These are phyloP conservation scores for Flueggea neowawraea DNA, from an alignment of 441 rosid species.

Conservation along the genomic window DNA sequence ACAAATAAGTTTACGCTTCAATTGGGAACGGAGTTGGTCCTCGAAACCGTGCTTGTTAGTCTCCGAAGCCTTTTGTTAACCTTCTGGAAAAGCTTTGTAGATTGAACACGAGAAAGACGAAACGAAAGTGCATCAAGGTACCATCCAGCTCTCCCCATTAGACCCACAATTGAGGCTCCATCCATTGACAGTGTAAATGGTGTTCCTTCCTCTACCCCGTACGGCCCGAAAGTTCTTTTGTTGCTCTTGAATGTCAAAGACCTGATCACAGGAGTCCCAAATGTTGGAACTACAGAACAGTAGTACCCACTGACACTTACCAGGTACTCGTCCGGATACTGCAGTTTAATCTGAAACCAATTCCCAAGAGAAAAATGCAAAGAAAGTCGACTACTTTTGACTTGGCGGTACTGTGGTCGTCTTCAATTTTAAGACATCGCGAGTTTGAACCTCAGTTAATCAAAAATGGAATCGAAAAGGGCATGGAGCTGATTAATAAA, in stretches of 20 bases:
- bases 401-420: neutral
- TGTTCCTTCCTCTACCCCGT: conserved; percentile 65
- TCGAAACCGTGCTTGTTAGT: conserved; percentile 31
- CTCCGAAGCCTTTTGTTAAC: conserved; percentile 44
- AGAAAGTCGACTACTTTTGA: neutral
- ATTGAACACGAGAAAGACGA: conserved; percentile 37
- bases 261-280: conserved; percentile 55
- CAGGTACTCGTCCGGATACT: conserved; percentile 71
- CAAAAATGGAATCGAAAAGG: neutral
- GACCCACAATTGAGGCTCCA: conserved; percentile 55
- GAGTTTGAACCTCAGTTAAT: too few relatives aligned
- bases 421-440: too few relatives aligned
- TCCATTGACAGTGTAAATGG: conserved; percentile 58
- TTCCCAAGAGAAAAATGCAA: neutral
- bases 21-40: neutral
- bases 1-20: too few relatives aligned
- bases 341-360: conserved; percentile 55
- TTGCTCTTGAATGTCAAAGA: conserved; percentile 68
- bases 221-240: conserved; percentile 59
- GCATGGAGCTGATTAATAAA: neutral
- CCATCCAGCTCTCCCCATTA: conserved; percentile 76
- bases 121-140: conserved; percentile 70
- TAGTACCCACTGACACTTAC: conserved; percentile 55
- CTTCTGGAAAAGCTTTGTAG: conserved; percentile 44
- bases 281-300: conserved; percentile 43